Conservation (phyloP, 164 flowering plant species). For the Chimonanthus praecox region DNA sequence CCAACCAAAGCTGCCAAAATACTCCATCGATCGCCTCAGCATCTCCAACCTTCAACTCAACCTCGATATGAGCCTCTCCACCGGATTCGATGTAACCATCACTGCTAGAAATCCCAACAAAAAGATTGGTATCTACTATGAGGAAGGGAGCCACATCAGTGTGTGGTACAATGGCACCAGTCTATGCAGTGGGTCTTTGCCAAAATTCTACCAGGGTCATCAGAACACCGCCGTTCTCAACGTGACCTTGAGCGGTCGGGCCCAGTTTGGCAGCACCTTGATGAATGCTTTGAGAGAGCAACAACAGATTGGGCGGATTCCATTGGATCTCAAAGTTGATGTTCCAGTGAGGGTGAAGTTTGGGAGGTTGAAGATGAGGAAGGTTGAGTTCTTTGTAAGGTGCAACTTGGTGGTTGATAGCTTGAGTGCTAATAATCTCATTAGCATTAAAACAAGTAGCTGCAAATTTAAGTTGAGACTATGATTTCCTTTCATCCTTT, state of each 20-base stretch:
- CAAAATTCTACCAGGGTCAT: conserved; percentile 85
- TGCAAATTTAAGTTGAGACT: neutral
- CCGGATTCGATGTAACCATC: conserved; percentile 56
- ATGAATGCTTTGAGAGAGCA: conserved; percentile 29
- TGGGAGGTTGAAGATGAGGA: conserved; percentile 60
- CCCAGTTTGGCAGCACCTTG: conserved; percentile 34
- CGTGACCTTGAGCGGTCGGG: conserved; percentile 43
- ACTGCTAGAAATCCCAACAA: conserved; percentile 75
- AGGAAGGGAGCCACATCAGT: conserved; percentile 49
- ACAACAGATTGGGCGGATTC: conserved; percentile 55
- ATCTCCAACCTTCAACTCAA: conserved; percentile 43
- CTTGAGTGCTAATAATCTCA: conserved; percentile 18
- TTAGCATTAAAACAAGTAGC: neutral
- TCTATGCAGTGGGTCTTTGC: conserved; percentile 60
- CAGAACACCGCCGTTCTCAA: conserved; percentile 56
- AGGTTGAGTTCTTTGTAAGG: conserved; percentile 50
- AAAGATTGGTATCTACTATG: conserved; percentile 79
- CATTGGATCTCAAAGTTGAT: conserved; percentile 40
- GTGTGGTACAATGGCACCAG: conserved; percentile 43
- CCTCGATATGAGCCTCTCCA: conserved; percentile 36
- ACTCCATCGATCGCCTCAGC: conserved; percentile 47
- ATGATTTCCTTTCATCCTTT: neutral
- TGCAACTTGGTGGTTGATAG: conserved; percentile 54
- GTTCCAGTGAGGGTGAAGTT: conserved; percentile 74
- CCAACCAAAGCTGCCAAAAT: conserved; percentile 68